Base-by-base conservation (phyloP, 106 monocot genomes). In the Platanthera guangdongensis region DNA sequence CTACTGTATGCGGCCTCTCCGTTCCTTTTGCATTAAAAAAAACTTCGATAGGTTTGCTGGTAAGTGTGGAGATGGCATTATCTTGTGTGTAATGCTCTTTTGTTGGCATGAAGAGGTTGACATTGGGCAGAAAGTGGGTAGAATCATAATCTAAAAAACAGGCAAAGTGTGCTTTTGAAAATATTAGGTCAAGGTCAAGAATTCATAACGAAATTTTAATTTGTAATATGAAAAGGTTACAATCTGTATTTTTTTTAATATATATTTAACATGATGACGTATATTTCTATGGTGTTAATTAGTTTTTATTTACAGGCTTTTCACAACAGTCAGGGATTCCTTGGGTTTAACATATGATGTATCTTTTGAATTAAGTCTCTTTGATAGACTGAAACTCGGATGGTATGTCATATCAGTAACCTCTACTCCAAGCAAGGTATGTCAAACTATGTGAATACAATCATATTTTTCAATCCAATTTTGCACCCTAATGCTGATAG, bases 321-420 rank as follows among this genome's bases (percentile, higher is more conserved):
- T 99, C 77, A 99, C 97, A 57, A 99, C 91, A 53, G 97, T 99
- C 52, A 86, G 97, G 78, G 97, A 99, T 84, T 94, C 97, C 9
- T 64, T 99, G 50, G 97, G 97, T 63, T 78, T 99, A 72, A 99
- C 97, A 73, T 99, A 99, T 76, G 97, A 99, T 88, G 97, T 99
- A 52, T 99, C 94, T 16, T 99, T 99, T 85, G 97, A 99, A 74
- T 75, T 99, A 80, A 94, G 86, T 79, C 94, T 99, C 67, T 99
- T 94, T 82, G 94, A 99, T 81, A 84, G 86, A 78, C 76, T 99
- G 46, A 81, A 85, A 53, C 85, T 99, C 71, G 97, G 97, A 32
- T 99, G 97, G 97, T 99, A 99, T 82, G 97, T 99, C 45, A 79
- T 99, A 73, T 92, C 94, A 53, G 97, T 99, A 52, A 99, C 94